A percentile compares a stretch with the other conserved stretches of the same genome.
These are phyloP conservation scores for Patellifolia procumbens DNA, from an alignment of 179 eudicot species.

Conservation along the genomic window DNA sequence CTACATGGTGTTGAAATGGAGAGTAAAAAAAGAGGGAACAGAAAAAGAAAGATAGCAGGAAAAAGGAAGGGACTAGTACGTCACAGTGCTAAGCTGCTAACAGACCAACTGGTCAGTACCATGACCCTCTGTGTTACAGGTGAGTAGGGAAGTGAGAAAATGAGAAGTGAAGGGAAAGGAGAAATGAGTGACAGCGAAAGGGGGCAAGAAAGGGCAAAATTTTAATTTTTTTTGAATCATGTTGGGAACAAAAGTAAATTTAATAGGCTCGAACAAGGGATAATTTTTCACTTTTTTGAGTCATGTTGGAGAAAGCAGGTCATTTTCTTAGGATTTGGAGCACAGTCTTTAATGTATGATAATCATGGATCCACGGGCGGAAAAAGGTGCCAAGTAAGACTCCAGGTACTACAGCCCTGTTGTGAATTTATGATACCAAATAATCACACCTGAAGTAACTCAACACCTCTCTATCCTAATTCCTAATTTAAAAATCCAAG, in stretches of 20 bases:
- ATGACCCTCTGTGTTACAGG: too few relatives aligned
- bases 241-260: background rate
- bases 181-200: too few relatives aligned
- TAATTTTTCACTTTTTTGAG: too few relatives aligned
- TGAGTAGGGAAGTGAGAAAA: background rate
- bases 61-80: too few relatives aligned
- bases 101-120: background rate
- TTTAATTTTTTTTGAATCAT: background rate
- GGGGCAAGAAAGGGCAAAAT: background rate
- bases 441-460: background rate
- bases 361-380: background rate
- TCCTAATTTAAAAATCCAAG: background rate
- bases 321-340: background rate
- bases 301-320: background rate
- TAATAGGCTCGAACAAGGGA: background rate
- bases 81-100: background rate
- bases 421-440: background rate
- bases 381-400: background rate
- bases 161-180: background rate
- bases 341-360: background rate
- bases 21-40: background rate
- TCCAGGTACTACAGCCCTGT: background rate
- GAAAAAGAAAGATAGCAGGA: too few relatives aligned
- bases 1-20: background rate
- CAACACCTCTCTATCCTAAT: too few relatives aligned